Conservation (phyloP, 1,284 basidiomycete species). For the Malassezia restricta region DNA sequence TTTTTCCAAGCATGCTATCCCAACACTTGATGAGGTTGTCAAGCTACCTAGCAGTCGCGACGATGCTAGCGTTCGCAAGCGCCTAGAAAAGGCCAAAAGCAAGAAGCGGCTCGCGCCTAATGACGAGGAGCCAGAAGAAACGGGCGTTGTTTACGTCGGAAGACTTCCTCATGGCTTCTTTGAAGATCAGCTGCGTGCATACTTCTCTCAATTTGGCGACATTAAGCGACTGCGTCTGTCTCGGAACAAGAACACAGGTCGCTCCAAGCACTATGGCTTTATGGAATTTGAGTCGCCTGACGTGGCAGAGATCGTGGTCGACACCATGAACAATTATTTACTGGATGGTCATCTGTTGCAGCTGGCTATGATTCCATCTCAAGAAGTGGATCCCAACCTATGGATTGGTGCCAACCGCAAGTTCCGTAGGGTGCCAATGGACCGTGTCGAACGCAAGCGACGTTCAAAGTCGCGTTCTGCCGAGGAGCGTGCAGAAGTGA, state of each 20-base stretch:
- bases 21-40: constrained; percentile 18
- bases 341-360: constrained; percentile 82
- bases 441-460: constrained; percentile 58
- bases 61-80: constrained; percentile 27
- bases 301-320: constrained; percentile 86
- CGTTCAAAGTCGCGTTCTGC: constrained; percentile 65
- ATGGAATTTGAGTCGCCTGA: constrained; percentile 80
- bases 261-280: constrained; percentile 92
- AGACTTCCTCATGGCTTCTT: constrained; percentile 93
- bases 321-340: constrained; percentile 99
- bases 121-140: constrained; percentile 22
- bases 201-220: constrained; percentile 89
- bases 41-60: constrained; percentile 39
- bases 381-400: constrained; percentile 77
- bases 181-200: constrained; percentile 80
- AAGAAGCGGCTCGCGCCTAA: constrained; percentile 8
- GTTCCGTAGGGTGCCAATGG: constrained; percentile 65
- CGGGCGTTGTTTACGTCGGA: constrained; percentile 78
- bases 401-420: constrained; percentile 96
- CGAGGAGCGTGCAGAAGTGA: constrained; percentile 59
- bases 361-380: constrained; percentile 64
- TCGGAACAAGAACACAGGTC: constrained; percentile 89
- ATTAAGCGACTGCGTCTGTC: constrained; percentile 79
- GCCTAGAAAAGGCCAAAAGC: constrained; percentile 29
- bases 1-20: constrained; percentile 11